Evolutionary conservation across 78 protist species (phyloP).

Genomic region (Dictyostelium firmibasis): DNA sequence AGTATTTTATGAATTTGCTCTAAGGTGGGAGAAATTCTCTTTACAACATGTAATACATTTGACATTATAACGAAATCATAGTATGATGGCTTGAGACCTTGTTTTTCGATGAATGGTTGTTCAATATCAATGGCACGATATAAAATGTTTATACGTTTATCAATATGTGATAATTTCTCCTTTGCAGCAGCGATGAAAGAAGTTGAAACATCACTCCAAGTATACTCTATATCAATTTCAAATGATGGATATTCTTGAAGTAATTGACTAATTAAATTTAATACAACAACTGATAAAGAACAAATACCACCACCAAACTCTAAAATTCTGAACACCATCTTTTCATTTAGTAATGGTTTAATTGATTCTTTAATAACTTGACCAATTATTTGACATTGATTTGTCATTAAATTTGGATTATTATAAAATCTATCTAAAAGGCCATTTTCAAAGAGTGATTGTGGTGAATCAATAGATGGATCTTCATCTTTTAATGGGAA

Average conservation of each 20-base stretch:
- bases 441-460: neutral
- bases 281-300: neutral
- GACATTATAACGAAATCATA: neutral
- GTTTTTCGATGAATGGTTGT: neutral
- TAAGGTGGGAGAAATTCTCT: neutral
- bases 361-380: neutral
- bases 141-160: neutral
- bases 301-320: constrained; percentile 3
- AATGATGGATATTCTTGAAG: neutral
- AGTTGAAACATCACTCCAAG: neutral
- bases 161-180: neutral
- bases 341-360: neutral
- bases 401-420: neutral
- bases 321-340: neutral
- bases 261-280: neutral
- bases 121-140: neutral
- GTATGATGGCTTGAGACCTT: neutral
- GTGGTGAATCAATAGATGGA: neutral
- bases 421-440: neutral
- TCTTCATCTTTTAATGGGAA: neutral
- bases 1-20: neutral
- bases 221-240: neutral
- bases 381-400: neutral
- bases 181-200: neutral
- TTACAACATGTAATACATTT: constrained; percentile 16